Conservation (phyloP, 495 filamentous ascomycete genomes). For the Aspergillus carlsbadensis region DNA sequence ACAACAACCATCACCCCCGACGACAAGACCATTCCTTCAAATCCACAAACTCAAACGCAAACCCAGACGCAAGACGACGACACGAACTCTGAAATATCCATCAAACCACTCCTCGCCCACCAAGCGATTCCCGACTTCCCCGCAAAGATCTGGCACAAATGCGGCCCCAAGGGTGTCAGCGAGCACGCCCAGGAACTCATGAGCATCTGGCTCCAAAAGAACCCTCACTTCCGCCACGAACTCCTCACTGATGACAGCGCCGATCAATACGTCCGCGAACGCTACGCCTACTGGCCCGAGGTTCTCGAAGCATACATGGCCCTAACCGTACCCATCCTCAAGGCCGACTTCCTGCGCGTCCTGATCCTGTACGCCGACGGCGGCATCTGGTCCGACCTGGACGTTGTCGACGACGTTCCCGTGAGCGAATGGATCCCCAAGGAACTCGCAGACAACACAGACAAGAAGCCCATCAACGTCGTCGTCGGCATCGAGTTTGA, state of each 20-base stretch:
- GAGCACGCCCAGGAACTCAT: slow-evolving; percentile 14
- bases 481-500: slow-evolving; percentile 46
- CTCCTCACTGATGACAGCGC: slow-evolving; percentile 33
- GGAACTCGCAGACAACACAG: slow-evolving; percentile 10
- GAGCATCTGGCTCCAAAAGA: slow-evolving; percentile 26
- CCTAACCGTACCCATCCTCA: slow-evolving; percentile 32
- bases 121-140: slow-evolving; percentile 11
- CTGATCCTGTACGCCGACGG: slow-evolving; percentile 39
- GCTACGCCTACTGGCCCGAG: slow-evolving; percentile 26
- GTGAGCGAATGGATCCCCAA: slow-evolving; percentile 40
- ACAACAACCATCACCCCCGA: slow-evolving; percentile 1
- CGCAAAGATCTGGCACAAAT: slow-evolving; percentile 35
- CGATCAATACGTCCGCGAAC: slow-evolving; percentile 30
- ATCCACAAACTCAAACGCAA: background rate
- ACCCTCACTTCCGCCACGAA: slow-evolving; percentile 34
- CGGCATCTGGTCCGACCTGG: slow-evolving; percentile 47
- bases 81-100: background rate
- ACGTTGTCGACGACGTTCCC: slow-evolving; percentile 33
- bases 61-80: background rate
- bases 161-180: slow-evolving; percentile 21
- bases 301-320: slow-evolving; percentile 26
- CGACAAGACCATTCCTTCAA: background rate
- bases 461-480: slow-evolving; percentile 23
- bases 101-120: slow-evolving; percentile 1
- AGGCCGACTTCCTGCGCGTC: slow-evolving; percentile 44